Evolutionary conservation across 345 rosid species (phyloP), one percentile per base, ranked within the genome.

Genomic region (Cardiospermum halicacabum): DNA sequence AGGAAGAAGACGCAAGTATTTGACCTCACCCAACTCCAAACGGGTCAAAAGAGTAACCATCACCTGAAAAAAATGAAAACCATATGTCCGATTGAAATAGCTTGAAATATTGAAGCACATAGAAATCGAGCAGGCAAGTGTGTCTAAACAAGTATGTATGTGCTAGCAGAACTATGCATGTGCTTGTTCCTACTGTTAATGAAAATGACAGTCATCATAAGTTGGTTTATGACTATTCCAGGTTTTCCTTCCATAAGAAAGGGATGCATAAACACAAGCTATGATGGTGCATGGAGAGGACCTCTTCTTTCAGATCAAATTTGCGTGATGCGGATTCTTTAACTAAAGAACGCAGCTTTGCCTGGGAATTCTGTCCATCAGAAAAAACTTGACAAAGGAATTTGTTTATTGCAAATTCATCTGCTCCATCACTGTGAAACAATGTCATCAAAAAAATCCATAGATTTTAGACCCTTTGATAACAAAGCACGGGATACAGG

Each of bases 271-370:
- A 19, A 56, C 30, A 48, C 18, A 47, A 47, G 6, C 64, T 60
- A 34, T 53, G 61, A 34, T 42, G 47, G 67, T 42, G 45, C 37
- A 50, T 37, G 64, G 58, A 60, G 58, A 58, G 9, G 48, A 93
- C 99, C 95, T 93, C 96, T 77, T 91, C 99, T 79, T 88, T 90
- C 89, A 91, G 77, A 76, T 93, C 99, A 67, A 85, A 84, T 68
- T 82, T 81, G 22, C 77, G 85, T 56, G 97, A 85, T 58, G 92
- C 92, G 61, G 91, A 74, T 68, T 86, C 97, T 77, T 79, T 86
- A 66, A 80, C 78, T 48, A 94, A 60, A 5, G 99, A 87, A 77
- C 78, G 67, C 62, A 81, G 68, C 61, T 75, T 85, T 56, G 83
- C 91, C 45, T 15, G 74, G 11, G 69, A 77, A 68, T 68, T 82